Evolutionary conservation across 164 flowering plant species (phyloP).

Genomic region (Chimonanthus salicifolius): DNA sequence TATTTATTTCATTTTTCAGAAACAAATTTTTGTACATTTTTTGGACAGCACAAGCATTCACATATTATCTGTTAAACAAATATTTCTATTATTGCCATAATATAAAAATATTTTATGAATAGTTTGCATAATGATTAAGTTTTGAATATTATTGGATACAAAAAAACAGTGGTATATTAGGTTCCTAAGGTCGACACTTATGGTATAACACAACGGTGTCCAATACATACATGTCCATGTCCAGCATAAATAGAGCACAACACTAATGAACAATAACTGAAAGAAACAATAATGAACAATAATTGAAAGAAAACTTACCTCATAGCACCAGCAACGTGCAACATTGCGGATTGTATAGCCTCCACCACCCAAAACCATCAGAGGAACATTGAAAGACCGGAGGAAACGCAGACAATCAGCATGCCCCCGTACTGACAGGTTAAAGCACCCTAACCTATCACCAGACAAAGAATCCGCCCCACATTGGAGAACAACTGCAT

Average conservation of each 20-base stretch:
- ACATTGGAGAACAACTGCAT: slow-evolving; percentile 91
- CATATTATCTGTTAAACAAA: too few relatives aligned
- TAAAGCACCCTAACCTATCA: slow-evolving; percentile 89
- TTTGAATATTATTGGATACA: not conserved
- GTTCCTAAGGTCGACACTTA: too few relatives aligned
- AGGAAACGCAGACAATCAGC: slow-evolving; percentile 83
- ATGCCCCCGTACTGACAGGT: slow-evolving; percentile 87
- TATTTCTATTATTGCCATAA: not conserved
- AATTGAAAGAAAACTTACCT: slow-evolving; percentile 36
- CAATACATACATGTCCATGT: not conserved
- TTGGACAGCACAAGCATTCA: not conserved
- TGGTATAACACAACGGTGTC: not conserved
- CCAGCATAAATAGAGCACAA: too few relatives aligned
- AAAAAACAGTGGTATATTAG: not conserved
- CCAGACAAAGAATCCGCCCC: slow-evolving; percentile 94
- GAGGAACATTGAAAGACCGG: slow-evolving; percentile 83
- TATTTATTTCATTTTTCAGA: too few relatives aligned
- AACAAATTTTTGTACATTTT: too few relatives aligned
- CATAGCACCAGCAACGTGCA: slow-evolving; percentile 98
- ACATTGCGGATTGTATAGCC: slow-evolving; percentile 92
- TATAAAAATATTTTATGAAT: too few relatives aligned
- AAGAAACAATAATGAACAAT: not conserved
- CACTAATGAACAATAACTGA: too few relatives aligned
- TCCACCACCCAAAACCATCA: slow-evolving; percentile 95
- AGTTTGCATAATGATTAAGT: not conserved